Evolutionary conservation across 345 rosid genomes (phyloP).

Genomic region (Eucalyptus polybractea): DNA sequence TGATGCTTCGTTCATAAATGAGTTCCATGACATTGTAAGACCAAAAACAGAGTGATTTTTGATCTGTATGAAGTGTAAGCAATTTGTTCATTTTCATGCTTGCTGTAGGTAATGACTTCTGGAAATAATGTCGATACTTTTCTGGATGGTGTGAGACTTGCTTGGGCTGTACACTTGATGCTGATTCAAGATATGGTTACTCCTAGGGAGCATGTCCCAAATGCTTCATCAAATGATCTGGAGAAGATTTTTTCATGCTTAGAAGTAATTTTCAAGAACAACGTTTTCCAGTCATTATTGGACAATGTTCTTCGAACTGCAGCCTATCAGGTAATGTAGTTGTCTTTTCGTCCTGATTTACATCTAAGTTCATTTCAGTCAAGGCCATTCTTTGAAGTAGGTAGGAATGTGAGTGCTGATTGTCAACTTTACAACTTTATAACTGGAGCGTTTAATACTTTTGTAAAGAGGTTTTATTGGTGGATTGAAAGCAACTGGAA

Average conservation of each 20-base stretch:
- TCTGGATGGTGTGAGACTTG: conserved; percentile 70
- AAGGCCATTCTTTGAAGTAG: not conserved
- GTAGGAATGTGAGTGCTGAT: not conserved
- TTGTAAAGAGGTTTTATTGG: not conserved
- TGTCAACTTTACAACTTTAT: not conserved
- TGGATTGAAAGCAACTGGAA: not conserved
- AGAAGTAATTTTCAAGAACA: conserved; percentile 62
- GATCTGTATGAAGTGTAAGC: not conserved
- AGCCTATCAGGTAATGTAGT: conserved; percentile 57
- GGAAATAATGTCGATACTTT: conserved; percentile 67
- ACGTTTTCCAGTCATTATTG: conserved; percentile 70
- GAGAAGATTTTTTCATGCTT: conserved; percentile 56
- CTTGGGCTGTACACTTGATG: conserved; percentile 89
- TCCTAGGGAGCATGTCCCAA: conserved; percentile 40
- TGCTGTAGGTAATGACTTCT: conserved; percentile 57
- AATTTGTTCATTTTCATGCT: conserved; percentile 11
- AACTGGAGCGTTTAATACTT: not conserved
- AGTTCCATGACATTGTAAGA: conserved; percentile 88
- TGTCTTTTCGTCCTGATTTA: not conserved
- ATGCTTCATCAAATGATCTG: conserved; percentile 46
- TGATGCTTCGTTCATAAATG: conserved; percentile 71
- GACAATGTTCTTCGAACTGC: conserved; percentile 79
- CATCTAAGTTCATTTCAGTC: not conserved
- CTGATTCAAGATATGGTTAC: conserved; percentile 51
- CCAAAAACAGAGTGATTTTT: not conserved